Evolutionary conservation across 2,329 filamentous ascomycete genomes (phyloP), one percentile per base, ranked within the genome.

Genomic region (Coniochaeta sp.): DNA sequence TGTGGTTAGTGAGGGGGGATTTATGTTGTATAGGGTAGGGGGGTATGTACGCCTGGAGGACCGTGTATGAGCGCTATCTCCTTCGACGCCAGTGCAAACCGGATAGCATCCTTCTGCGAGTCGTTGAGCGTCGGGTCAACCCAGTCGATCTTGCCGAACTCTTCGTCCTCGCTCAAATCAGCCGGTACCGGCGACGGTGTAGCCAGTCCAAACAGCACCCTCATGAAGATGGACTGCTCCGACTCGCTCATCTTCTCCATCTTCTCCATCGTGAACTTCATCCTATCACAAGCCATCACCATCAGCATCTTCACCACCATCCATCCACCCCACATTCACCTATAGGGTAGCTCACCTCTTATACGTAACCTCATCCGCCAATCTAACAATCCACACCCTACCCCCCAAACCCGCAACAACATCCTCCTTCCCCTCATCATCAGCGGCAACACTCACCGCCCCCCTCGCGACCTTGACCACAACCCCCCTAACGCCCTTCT

Each of bases 21-120:
- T 13, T 4, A 4, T 59, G 54, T 32, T 31, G 32, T 27, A 8
- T 10, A 31, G 24, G 16, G 22, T n/a, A 13, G 16, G 28, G 16
- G 32, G 18, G 10, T 12, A 68, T 76, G 63, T 67, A 82, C 81
- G 1, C 94, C 94, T 1, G 94, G 94, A 1, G 94, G 94, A 0
- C 94, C 94, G 65, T 99, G 94, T 51, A 99, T 96, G 53, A 96
- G 75, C 2, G 90, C 89, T 26, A 97, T 79, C 61, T 96, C 91
- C 50, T 77, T 78, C 1, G 88, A 87, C 6, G 85, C 86, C 51
- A 99, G 72, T 0, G 92, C 91, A 63, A 97, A 99, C n/a, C 82
- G 70, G 53, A 87, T 82, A 14, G 83, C 83, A 52, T 85, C 80
- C 58, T 83, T 85, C 62, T 87, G 84, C 12, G 79, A 83, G 12